Percentiles rank a stretch among this genome's conserved stretches.
Conservation (phyloP, 139 green algal genomes). For the Picochlorum sp. region DNA sequence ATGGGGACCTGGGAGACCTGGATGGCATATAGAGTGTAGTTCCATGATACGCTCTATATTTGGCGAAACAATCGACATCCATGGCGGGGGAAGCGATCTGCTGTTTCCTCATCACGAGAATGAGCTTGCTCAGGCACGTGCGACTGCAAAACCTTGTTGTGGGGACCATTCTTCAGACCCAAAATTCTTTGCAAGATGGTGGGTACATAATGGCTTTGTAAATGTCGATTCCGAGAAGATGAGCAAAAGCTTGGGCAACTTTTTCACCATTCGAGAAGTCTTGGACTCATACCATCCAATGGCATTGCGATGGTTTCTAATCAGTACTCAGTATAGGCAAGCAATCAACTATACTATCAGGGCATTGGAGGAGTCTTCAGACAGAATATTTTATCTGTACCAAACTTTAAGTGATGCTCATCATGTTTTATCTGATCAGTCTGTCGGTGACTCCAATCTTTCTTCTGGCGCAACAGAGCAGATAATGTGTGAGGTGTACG, state of each 20-base stretch:
- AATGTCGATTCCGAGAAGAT: conserved; percentile 93
- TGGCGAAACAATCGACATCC: conserved; percentile 79
- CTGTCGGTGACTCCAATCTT: conserved; percentile 12
- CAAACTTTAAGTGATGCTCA: conserved; percentile 63
- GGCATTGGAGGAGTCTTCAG: conserved; percentile 75
- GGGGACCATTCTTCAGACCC: conserved; percentile 1
- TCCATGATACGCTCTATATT: conserved; percentile 78
- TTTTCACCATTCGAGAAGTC: conserved; percentile 94
- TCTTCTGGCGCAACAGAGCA: background rate
- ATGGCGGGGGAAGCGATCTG: conserved; percentile 73
- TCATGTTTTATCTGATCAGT: too few species aligned
- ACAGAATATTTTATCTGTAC: conserved; percentile 82
- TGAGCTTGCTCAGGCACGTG: conserved; percentile 80
- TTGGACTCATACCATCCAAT: conserved; percentile 65
- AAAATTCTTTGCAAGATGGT: conserved; percentile 77
- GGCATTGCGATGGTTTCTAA: conserved; percentile 87
- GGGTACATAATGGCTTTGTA: conserved; percentile 84
- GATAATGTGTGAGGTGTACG: conserved; percentile 12
- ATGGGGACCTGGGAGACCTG: conserved; percentile 82
- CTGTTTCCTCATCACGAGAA: conserved; percentile 98
- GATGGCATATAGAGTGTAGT: conserved; percentile 95
- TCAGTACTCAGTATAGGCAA: conserved; percentile 83
- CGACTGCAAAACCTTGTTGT: conserved; percentile 22
- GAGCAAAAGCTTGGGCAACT: conserved; percentile 95
- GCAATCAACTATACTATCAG: conserved; percentile 83